Base-by-base conservation (phyloP, 2,329 filamentous ascomycete species). In the Xylariaceae sp. region DNA sequence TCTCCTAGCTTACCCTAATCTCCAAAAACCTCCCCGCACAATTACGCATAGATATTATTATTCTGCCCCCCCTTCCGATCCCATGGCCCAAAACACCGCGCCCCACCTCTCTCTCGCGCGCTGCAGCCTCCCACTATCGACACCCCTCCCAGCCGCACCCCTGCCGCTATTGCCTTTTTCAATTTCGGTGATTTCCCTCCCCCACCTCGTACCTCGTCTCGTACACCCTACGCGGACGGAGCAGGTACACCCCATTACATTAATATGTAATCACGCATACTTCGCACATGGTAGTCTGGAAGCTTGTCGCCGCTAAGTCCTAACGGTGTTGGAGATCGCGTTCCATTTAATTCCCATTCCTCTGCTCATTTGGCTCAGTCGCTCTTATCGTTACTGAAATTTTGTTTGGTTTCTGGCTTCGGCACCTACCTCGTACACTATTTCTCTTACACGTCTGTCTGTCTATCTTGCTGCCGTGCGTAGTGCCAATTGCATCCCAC, bases 201-300 rank as follows among this genome's bases (percentile, higher is more conserved):
- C 58, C 51, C 23, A 56, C 59, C 61, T 67, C 60, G 61, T 51
- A 51, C 49, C 58, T 48, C 23, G 53, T 58, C 61, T 67, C 60
- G 61, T 51, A 51, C 49, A 51, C 49, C 63, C 61, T 61, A 50
- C 37, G 37, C 3, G 23, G 4, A 30, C 23, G 23, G 23, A 30
- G 23, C 4, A 30, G 11, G 11, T 41, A 41, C 60, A 52, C 56
- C 63, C 60, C 61, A 63, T 59, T 61, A 64, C 60, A 56, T 64
- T 63, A 65, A 67, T 68, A 71, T 71, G 69, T 72, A 72, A 71
- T 72, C 69, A 69, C 62, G 61, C 67, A 67, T 68, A 66, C 61
- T 64, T 68, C 64, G 55, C 44, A 52, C 53, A 68, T 66, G 60
- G 66, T 63, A 65, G 64, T 66, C 63, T 65, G 67, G 62, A 68